Base-by-base conservation (phyloP, 2,329 filamentous ascomycete species). In the Zymoseptoria pseudotritici region DNA sequence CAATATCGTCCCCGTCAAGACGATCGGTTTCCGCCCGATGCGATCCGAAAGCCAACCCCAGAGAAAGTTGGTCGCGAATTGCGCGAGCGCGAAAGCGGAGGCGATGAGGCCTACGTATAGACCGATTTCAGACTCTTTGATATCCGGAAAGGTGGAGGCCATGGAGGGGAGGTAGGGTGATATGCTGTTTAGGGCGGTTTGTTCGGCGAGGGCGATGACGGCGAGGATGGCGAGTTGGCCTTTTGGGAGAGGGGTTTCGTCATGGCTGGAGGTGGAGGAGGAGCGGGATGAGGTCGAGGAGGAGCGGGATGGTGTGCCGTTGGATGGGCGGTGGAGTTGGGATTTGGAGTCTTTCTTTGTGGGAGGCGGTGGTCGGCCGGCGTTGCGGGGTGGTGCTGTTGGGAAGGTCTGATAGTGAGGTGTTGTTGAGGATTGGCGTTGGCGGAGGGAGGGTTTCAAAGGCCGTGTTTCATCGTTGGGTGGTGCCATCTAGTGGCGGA, bases 161-260 rank as follows among this genome's bases (percentile, higher is more conserved):
- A 99, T 97, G 67, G 91, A 85, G 0, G 94, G 94, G 1, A 99
- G 83, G 74, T 99, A 99, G 0, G 94, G 94, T 10, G 88, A 89
- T 70, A 99, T 97, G 21, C 91, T 96, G 75, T 99, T 99, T 71
- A 99, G 83, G 0, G 94, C 94, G 0, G 93, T 97, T 79, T 99
- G 94, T 73, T 99, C 94, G 57, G 90, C 89, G 21, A 99, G 81
- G 6, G 92, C 92, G 61, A 99, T 89, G 65, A 97, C 78, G 1
- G 93, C 93, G 36, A 99, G 79, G 11, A 97, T 83, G 4, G 86
- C 82, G 62, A 99, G 86, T 78, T 97, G 94, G 66, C 82, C 85
- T 65, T 85, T 85, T 0, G 94, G 94, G 19, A 99, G 77, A 0
- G 93, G 92, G 1, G 90, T 90, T 65, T 84, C 82, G 65, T 82